Evolutionary conservation across 805 yeast genomes (phyloP).

Genomic region (Debaryomyces castellii): DNA sequence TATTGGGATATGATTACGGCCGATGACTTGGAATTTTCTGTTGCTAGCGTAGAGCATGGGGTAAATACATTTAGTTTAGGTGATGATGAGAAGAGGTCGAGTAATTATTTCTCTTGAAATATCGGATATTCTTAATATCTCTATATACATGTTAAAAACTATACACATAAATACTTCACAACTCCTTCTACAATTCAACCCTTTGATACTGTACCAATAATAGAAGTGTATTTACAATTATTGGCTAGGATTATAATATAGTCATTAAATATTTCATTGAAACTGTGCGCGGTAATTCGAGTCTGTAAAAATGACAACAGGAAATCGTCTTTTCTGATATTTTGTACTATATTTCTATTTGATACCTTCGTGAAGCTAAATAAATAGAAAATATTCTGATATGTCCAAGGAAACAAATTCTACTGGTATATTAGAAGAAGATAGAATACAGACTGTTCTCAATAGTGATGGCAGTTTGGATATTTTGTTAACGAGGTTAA

Average conservation of each 20-base stretch:
- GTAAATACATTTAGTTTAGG: conserved; percentile 27
- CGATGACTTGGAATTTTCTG: conserved; percentile 92
- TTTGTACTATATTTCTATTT: background rate
- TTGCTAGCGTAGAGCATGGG: conserved; percentile 45
- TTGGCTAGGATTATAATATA: too few relatives aligned
- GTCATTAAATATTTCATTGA: background rate
- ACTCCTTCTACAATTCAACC: too few relatives aligned
- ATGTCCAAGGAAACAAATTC: conserved; percentile 11
- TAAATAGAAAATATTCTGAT: background rate
- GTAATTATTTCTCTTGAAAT: conserved; percentile 12
- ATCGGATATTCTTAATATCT: too few relatives aligned
- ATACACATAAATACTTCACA: too few relatives aligned
- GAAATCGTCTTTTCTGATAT: background rate
- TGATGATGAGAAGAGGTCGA: conserved; percentile 32
- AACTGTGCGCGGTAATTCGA: background rate
- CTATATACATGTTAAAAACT: too few relatives aligned
- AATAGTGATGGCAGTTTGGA: conserved; percentile 78
- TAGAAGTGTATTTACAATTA: too few relatives aligned
- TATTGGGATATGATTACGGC: conserved; percentile 95
- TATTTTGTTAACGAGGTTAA: conserved; percentile 66
- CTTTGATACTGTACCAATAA: too few relatives aligned
- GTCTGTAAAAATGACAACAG: background rate
- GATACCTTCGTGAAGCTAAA: too few relatives aligned
- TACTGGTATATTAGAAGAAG: conserved; percentile 41
- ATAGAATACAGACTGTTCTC: conserved; percentile 51